Conservation (phyloP, 495 filamentous ascomycete species). For the Aspergillus egyptiacus region DNA sequence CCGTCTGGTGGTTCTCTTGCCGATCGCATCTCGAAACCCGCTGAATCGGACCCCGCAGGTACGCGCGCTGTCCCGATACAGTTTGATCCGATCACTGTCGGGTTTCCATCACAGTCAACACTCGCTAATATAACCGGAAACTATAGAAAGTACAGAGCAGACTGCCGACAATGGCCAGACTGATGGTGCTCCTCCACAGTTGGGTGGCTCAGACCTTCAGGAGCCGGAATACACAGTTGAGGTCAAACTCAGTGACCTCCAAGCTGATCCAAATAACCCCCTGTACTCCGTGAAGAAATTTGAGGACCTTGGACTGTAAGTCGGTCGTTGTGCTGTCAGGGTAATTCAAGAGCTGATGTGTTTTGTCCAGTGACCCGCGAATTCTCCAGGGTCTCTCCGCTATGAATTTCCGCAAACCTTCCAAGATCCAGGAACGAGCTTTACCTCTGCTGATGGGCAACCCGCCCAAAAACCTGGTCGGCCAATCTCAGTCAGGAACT, state of each 20-base stretch:
- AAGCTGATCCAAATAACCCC: constrained; percentile 79
- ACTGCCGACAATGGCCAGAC: constrained; percentile 28
- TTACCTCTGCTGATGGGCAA: constrained; percentile 79
- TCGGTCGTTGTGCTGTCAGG: constrained; percentile 16
- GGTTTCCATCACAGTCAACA: constrained; percentile 11
- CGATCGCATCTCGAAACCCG: constrained; percentile 54
- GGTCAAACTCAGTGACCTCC: constrained; percentile 84
- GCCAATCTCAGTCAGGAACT: constrained; percentile 96
- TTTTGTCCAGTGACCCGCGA: constrained; percentile 32
- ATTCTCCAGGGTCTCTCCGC: constrained; percentile 60
- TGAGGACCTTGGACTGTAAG: constrained; percentile 79
- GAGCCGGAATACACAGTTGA: constrained; percentile 77
- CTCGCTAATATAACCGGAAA: constrained; percentile 14
- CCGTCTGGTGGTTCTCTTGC: constrained; percentile 46
- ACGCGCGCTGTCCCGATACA: constrained; percentile 17
- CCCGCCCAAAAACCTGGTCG: constrained; percentile 86
- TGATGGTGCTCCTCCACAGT: constrained; percentile 47
- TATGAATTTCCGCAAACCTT: constrained; percentile 91
- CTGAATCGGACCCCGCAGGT: constrained; percentile 24
- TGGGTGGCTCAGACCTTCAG: constrained; percentile 51
- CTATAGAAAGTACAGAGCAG: constrained; percentile 14
- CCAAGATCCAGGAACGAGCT: constrained; percentile 92
- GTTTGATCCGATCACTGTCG: constrained; percentile 9
- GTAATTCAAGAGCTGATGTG: constrained; percentile 10
- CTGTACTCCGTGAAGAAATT: constrained; percentile 80